Evolutionary conservation across 192 early-diverging fungal genomes (phyloP).

Genomic region (Coemansia sp.): DNA sequence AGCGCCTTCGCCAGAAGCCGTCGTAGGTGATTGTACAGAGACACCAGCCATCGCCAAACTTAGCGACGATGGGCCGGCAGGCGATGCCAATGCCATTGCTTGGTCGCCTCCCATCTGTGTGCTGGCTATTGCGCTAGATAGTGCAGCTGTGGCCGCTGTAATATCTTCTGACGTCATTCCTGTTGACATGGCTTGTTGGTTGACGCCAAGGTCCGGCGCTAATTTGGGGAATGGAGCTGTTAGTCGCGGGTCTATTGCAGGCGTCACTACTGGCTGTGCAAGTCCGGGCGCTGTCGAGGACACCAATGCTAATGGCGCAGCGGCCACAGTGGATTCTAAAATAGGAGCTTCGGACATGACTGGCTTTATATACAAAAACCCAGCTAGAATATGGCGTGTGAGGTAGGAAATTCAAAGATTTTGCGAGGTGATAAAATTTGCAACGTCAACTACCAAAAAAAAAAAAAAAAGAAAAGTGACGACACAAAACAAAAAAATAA

Average conservation of each 20-base stretch:
- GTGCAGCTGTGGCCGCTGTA: slow-evolving; percentile 21
- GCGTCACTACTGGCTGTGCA: neutral
- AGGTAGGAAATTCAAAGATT: neutral
- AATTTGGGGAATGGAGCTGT: slow-evolving; percentile 34
- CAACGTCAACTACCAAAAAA: neutral
- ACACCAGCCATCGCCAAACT: slow-evolving; percentile 10
- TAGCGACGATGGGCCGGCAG: neutral
- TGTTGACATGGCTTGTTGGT: neutral
- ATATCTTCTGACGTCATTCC: slow-evolving; percentile 12
- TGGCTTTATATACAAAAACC: neutral
- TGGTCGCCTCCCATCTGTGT: slow-evolving; percentile 14
- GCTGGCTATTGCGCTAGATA: slow-evolving; percentile 30
- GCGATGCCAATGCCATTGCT: slow-evolving; percentile 12
- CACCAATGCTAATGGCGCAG: slow-evolving; percentile 15
- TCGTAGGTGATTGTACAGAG: neutral
- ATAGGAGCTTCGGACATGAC: slow-evolving; percentile 19
- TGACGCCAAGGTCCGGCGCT: slow-evolving; percentile 9
- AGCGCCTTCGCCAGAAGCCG: slow-evolving; percentile 6
- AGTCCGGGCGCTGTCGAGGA: neutral
- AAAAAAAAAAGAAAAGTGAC: slow-evolving; percentile 7
- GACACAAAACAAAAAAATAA: neutral
- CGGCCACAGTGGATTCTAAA: slow-evolving; percentile 12
- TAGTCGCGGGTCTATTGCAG: slow-evolving; percentile 4
- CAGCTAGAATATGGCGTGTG: neutral
- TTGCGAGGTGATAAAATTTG: neutral